Evolutionary conservation across 169 alveolate species (phyloP).

Genomic region (Cyclospora cayetanensis): DNA sequence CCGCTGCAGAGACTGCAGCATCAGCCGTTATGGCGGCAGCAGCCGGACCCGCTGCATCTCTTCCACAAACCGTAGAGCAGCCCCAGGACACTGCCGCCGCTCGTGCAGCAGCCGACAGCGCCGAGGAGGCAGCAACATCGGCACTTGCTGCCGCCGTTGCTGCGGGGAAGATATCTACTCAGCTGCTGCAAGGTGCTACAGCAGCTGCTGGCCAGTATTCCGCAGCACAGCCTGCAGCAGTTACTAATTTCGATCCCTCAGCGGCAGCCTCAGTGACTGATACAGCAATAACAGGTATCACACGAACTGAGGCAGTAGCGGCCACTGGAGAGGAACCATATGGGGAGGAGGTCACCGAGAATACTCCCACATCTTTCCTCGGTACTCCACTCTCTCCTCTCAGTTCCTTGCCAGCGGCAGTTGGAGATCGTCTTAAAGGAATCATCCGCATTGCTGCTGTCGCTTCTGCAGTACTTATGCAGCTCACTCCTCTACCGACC

Average conservation of each 20-base stretch:
- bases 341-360: background rate
- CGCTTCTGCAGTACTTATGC: constrained; percentile 61
- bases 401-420: background rate
- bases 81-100: constrained; percentile 23
- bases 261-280: background rate
- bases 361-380: background rate
- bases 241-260: no score
- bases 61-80: background rate
- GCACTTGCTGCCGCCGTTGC: constrained; percentile 43
- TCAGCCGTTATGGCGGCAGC: constrained; percentile 49
- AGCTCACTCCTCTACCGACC: constrained; percentile 69
- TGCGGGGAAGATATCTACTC: background rate
- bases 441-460: constrained; percentile 47
- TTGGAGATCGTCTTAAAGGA: background rate
- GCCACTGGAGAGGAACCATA: background rate
- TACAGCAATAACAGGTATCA: background rate
- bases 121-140: constrained; percentile 8
- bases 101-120: background rate
- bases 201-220: background rate
- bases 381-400: background rate
- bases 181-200: background rate
- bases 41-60: constrained; percentile 38
- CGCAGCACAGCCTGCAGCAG: constrained; percentile 5
- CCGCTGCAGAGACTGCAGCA: constrained; percentile 37
- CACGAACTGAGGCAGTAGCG: background rate